Conservation (phyloP, 371 early-diverging fungal species). For the Mortierella sp. region DNA sequence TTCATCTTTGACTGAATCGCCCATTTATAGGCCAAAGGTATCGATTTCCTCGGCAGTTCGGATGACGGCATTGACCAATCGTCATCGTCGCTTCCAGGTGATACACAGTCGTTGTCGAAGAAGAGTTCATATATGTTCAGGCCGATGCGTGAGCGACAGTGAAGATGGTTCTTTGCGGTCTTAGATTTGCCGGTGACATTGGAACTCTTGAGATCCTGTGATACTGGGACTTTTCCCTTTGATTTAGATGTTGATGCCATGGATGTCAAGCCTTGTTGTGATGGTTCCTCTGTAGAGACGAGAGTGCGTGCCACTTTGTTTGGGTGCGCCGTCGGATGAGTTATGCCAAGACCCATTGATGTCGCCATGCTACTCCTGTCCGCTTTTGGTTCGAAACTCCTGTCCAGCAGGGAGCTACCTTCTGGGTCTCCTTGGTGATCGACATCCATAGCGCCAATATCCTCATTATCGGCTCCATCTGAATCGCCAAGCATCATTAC, state of each 20-base stretch:
- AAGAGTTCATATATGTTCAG: constrained; percentile 17
- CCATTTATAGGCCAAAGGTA: not conserved
- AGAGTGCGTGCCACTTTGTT: too few relatives aligned
- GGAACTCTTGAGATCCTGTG: not conserved
- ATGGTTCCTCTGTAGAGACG: too few relatives aligned
- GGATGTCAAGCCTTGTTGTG: too few relatives aligned
- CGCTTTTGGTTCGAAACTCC: not conserved
- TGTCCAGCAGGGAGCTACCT: not conserved
- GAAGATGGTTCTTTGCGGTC: not conserved
- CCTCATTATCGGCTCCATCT: not conserved
- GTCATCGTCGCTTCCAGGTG: constrained; percentile 17
- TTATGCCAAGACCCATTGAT: too few relatives aligned
- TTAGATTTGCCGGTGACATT: not conserved
- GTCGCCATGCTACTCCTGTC: too few relatives aligned
- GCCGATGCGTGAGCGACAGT: constrained; percentile 9
- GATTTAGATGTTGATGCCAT: too few relatives aligned
- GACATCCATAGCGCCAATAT: not conserved
- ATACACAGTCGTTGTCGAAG: constrained; percentile 8
- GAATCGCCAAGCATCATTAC: constrained; percentile 2
- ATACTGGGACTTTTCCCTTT: not conserved
- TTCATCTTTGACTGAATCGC: constrained; percentile 27
- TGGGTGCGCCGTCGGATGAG: too few relatives aligned
- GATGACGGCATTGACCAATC: constrained; percentile 18
- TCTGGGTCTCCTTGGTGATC: not conserved
- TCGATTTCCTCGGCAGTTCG: not conserved